Evolutionary conservation across 805 yeast genomes (phyloP), one percentile per base, ranked within the genome.

Genomic region (Candida ovalis): DNA sequence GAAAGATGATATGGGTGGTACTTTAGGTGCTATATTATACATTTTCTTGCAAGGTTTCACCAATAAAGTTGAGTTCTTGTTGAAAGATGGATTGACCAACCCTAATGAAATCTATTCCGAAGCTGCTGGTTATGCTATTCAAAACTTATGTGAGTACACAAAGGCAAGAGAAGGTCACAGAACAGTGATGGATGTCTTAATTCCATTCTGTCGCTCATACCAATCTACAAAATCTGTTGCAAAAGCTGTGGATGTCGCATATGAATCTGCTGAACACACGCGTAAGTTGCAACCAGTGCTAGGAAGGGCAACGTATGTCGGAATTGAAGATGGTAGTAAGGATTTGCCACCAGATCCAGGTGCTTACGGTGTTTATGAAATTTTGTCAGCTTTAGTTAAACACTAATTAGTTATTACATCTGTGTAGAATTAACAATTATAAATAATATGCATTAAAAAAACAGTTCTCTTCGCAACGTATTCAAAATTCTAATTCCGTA

Each of bases 261-360:
- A 50, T 23, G 54, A 52, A 2, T 55, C 68, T 10, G 72, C 72
- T 4, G 72, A 68, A 49, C 64, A 66, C n/a, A 69, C 73, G 1
- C 53, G 71, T 40, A 61, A 54, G 30, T 51, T 69, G 44, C 51
- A 47, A n/a, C 70, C 73, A 8, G 63, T 62, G 42, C 55, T 69
- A 12, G 73, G 73, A 12, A 58, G 73, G 48, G 73, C 72, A 13
- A 55, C 70, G 3, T 69, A 69, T 45, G 73, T 69, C 42, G 73
- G 71, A 18, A 60, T 63, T 12, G 53, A 59, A 18, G 64, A 57
- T 0, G 55, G 58, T 13, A 53, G 50, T 25, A 51, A 40, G 1
- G 68, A 58, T 27, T 64, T 67, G 45, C 70, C 70, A 8, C 73
- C 73, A 6, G 73, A 69, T 45, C 72, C 73, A n/a, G 73, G 73